phyloP scores from a whole-genome alignment of 495 filamentous ascomycete species.

The Oidiodendron maius region DNA sequence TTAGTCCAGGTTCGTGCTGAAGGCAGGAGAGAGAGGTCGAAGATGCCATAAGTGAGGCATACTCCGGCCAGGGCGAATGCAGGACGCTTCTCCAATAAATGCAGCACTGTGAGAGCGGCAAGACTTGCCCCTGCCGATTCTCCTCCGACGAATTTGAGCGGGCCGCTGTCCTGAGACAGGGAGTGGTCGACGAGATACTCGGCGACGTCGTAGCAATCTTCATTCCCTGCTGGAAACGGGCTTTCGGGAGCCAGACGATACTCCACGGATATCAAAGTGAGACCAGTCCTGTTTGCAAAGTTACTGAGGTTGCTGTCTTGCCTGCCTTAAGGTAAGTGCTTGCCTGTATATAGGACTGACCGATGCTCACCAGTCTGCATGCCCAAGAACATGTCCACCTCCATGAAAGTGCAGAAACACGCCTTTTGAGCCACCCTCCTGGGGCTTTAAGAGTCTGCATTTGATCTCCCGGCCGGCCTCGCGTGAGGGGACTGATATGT shows the following conservation, averaged over 20 bases:
- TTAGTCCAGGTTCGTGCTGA: background rate
- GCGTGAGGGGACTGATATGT: slow-evolving; percentile 42
- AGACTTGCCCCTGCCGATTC: slow-evolving; percentile 46
- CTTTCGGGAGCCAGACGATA: slow-evolving; percentile 57
- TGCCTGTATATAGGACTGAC: background rate
- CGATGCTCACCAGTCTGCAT: background rate
- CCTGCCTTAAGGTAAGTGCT: slow-evolving; percentile 12
- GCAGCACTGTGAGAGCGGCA: slow-evolving; percentile 32
- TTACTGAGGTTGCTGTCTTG: slow-evolving; percentile 33
- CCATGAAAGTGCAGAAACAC: slow-evolving; percentile 50
- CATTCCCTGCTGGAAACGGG: slow-evolving; percentile 41
- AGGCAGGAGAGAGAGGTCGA: background rate
- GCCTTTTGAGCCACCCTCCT: slow-evolving; percentile 32
- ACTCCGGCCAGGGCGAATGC: too few relatives aligned
- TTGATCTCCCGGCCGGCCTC: slow-evolving; percentile 40
- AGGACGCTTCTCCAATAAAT: slow-evolving; percentile 42
- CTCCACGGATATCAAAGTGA: slow-evolving; percentile 46
- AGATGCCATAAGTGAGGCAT: too few relatives aligned
- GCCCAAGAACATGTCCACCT: slow-evolving; percentile 35
- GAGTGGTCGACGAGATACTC: slow-evolving; percentile 44
- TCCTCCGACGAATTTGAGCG: slow-evolving; percentile 31
- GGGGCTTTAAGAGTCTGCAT: slow-evolving; percentile 30
- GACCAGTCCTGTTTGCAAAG: slow-evolving; percentile 34
- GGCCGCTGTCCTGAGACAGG: slow-evolving; percentile 32
- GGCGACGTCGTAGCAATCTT: slow-evolving; percentile 47